Conservation (phyloP, 371 early-diverging fungal species). For the Actinomortierella ambigua region DNA sequence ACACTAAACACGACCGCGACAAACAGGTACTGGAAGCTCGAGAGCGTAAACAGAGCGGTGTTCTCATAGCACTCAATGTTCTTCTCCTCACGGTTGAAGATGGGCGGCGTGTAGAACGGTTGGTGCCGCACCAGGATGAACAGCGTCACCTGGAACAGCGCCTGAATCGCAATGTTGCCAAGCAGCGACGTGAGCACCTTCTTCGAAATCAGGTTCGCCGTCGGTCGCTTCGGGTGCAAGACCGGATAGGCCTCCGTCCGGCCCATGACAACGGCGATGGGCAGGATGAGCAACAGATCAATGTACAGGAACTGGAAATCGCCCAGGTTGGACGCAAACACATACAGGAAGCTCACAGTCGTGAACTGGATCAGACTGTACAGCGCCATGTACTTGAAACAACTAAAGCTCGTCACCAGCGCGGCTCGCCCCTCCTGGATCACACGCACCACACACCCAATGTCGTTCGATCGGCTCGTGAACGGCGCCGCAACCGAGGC, state of each 20-base stretch:
- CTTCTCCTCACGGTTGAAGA: slow-evolving; percentile 70
- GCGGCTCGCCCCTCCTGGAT: slow-evolving; percentile 98
- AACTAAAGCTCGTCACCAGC: slow-evolving; percentile 95
- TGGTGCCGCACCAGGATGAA: slow-evolving; percentile 75
- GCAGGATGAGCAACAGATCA: slow-evolving; percentile 88
- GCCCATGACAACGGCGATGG: slow-evolving; percentile 90
- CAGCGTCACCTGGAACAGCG: slow-evolving; percentile 75
- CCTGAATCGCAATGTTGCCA: slow-evolving; percentile 86
- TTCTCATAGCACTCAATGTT: slow-evolving; percentile 84
- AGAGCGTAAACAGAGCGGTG: slow-evolving; percentile 86
- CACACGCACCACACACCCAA: slow-evolving; percentile 90
- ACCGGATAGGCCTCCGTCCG: slow-evolving; percentile 81
- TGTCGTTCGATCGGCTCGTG: slow-evolving; percentile 86
- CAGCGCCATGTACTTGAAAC: slow-evolving; percentile 98
- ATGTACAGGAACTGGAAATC: slow-evolving; percentile 95
- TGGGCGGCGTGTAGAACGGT: slow-evolving; percentile 67
- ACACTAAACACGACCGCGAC: slow-evolving; percentile 91
- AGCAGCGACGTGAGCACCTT: slow-evolving; percentile 89
- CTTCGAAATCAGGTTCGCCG: slow-evolving; percentile 90
- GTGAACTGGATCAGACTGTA: slow-evolving; percentile 91
- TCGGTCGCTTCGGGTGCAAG: slow-evolving; percentile 83
- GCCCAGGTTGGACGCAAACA: slow-evolving; percentile 84
- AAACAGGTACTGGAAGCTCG: slow-evolving; percentile 91
- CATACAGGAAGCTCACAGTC: slow-evolving; percentile 86
- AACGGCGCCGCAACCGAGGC: slow-evolving; percentile 98